Evolutionary conservation across 1,284 basidiomycete genomes (phyloP).

Genomic region (Leucoagaricus sp.): DNA sequence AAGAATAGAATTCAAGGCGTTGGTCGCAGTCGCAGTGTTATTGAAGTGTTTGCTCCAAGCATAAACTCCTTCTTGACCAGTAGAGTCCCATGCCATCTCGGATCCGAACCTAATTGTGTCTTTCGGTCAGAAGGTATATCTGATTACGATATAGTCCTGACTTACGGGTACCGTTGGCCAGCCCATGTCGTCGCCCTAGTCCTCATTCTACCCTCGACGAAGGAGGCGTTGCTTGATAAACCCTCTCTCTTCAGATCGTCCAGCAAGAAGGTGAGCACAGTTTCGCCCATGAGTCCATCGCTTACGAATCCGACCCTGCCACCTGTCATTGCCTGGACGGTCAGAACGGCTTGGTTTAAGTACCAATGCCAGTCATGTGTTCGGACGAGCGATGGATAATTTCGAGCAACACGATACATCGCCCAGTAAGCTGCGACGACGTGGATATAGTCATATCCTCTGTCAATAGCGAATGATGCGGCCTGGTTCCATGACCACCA

Average conservation of each 20-base stretch:
- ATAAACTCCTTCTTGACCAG: conserved; percentile 60
- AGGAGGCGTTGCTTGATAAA: conserved; percentile 46
- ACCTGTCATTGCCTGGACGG: conserved; percentile 49
- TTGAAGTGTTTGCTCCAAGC: conserved; percentile 59
- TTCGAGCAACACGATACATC: conserved; percentile 57
- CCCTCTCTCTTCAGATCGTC: conserved; percentile 58
- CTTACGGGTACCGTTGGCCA: conserved; percentile 52
- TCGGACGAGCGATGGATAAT: conserved; percentile 52
- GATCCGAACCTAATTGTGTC: conserved; percentile 52
- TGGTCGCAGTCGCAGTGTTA: conserved; percentile 50
- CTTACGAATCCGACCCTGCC: conserved; percentile 46
- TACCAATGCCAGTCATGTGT: conserved; percentile 58
- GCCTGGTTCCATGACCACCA: conserved; percentile 64
- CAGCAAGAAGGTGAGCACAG: conserved; percentile 48
- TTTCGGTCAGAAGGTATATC: not conserved
- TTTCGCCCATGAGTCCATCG: conserved; percentile 62
- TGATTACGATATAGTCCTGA: conserved; percentile 3
- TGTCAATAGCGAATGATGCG: conserved; percentile 47
- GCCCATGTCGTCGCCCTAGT: conserved; percentile 48
- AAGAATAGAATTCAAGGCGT: conserved; percentile 57
- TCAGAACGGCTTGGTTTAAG: conserved; percentile 54
- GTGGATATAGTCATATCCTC: conserved; percentile 64
- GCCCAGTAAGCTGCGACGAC: conserved; percentile 60
- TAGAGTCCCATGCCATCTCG: conserved; percentile 66
- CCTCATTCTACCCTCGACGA: conserved; percentile 50